Evolutionary conservation across 1,284 basidiomycete genomes (phyloP).

Genomic region (Ustilago cynodontis): DNA sequence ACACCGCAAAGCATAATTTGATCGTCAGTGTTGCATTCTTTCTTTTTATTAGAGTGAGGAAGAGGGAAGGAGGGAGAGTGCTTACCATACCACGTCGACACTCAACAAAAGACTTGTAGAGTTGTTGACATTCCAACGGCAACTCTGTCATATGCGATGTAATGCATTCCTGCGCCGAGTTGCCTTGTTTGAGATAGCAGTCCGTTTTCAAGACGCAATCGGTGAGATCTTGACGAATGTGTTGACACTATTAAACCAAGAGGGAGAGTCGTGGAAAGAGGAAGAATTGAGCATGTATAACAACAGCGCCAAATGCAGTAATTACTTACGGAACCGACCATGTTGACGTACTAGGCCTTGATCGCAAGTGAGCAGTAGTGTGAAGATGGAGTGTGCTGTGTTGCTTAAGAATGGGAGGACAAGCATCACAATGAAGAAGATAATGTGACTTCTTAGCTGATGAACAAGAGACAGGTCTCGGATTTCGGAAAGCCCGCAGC

Average conservation of each 20-base stretch:
- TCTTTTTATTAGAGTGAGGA: no score
- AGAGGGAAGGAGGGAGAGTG: neutral
- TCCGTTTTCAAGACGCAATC: slow-evolving; percentile 54
- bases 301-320: neutral
- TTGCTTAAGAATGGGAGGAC: neutral
- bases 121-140: slow-evolving; percentile 57
- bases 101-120: slow-evolving; percentile 61
- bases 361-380: neutral
- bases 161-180: slow-evolving; percentile 57
- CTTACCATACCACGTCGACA: slow-evolving; percentile 60
- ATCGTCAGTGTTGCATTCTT: neutral
- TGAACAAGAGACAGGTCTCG: slow-evolving; percentile 16
- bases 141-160: slow-evolving; percentile 52
- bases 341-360: slow-evolving; percentile 2
- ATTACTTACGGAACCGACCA: slow-evolving; percentile 42
- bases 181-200: slow-evolving; percentile 51
- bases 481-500: slow-evolving; percentile 18
- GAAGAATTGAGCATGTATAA: no score
- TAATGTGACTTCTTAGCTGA: neutral
- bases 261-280: neutral
- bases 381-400: neutral
- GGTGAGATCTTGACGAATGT: slow-evolving; percentile 56
- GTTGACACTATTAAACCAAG: slow-evolving; percentile 34
- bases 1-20: slow-evolving; percentile 3
- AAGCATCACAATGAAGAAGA: neutral